phyloP scores from a whole-genome alignment of 352 stramenopile species.

The Pythium volutum region DNA sequence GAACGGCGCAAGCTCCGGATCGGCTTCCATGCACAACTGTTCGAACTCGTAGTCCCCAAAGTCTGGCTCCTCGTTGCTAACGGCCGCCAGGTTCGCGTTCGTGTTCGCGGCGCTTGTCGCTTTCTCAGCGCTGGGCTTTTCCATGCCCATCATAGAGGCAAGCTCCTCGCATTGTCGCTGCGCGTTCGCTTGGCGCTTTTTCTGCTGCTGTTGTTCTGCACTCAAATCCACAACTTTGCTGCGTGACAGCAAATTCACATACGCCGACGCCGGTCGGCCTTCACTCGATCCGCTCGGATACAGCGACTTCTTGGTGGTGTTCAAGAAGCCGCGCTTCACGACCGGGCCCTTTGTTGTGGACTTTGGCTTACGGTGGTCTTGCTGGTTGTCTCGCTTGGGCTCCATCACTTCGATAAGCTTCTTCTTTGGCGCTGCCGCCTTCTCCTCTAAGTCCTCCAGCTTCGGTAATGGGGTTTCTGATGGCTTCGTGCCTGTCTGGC shows the following conservation, averaged over 20 bases:
- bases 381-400: background rate
- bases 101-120: background rate
- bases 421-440: constrained; percentile 13
- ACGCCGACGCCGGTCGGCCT: constrained; percentile 55
- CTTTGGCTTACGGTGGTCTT: constrained; percentile 4
- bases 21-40: constrained; percentile 71
- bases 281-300: constrained; percentile 76
- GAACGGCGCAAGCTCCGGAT: constrained; percentile 55
- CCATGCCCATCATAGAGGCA: background rate
- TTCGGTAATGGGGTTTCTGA: background rate
- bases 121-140: background rate
- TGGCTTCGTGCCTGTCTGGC: background rate
- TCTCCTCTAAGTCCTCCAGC: constrained; percentile 1
- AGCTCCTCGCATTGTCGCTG: background rate
- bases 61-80: constrained; percentile 35
- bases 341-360: constrained; percentile 27
- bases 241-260: constrained; percentile 74
- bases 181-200: constrained; percentile 29
- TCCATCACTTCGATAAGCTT: constrained; percentile 56
- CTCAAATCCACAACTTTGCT: constrained; percentile 80
- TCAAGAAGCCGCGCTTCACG: constrained; percentile 81
- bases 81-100: background rate
- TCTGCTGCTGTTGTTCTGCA: constrained; percentile 39
- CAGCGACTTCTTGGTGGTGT: constrained; percentile 49
- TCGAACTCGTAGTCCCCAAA: constrained; percentile 75